phyloP scores from a whole-genome alignment of 345 rosid genomes.

The Orychophragmus violaceus region DNA sequence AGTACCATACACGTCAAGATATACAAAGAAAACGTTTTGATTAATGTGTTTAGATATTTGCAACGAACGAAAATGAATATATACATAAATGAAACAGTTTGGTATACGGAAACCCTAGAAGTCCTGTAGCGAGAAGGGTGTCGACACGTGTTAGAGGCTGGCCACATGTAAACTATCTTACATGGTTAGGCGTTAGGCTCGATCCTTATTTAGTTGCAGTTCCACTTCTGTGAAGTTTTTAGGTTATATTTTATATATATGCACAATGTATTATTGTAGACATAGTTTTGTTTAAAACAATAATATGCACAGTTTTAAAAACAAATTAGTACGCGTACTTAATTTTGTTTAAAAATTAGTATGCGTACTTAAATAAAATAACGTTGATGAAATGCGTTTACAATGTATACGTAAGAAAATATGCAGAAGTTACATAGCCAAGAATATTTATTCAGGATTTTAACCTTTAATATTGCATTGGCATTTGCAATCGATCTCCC shows the following conservation, averaged over 20 bases:
- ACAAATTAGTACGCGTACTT: too few species aligned
- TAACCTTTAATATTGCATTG: not conserved
- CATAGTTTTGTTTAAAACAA: not conserved
- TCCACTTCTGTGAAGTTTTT: not conserved
- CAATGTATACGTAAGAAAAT: not conserved
- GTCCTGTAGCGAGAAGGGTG: constrained; percentile 8
- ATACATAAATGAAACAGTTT: constrained; percentile 5
- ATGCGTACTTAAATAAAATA: not conserved
- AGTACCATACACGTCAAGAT: constrained; percentile 6
- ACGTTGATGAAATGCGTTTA: not conserved
- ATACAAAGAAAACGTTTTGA: not conserved
- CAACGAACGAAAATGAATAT: not conserved
- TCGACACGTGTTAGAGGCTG: constrained; percentile 12
- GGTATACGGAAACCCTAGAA: constrained; percentile 30
- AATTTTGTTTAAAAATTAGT: not conserved
- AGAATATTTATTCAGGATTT: not conserved
- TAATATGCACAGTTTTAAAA: too few species aligned
- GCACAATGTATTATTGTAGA: not conserved
- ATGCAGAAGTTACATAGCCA: not conserved
- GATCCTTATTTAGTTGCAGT: not conserved
- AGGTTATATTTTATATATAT: not conserved
- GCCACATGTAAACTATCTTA: constrained; percentile 16
- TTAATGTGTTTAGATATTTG: not conserved
- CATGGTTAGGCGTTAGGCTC: constrained; percentile 24
- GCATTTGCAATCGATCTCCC: not conserved